phyloP scores from a whole-genome alignment of 78 protist species.

The slime mould (Dictyostelium discoideum) region dicty_2.7 NC_007091.3:204001-204500 shows the following conservation, averaged over 20 bases:
- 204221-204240: slow-evolving; percentile 13
- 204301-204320: background rate
- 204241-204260: slow-evolving; percentile 30
- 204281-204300: slow-evolving; percentile 26
- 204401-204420: background rate
- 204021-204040: too few relatives aligned
- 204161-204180: background rate
- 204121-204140: background rate
- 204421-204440: slow-evolving; percentile 62
- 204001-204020: too few relatives aligned
- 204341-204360: too few relatives aligned
- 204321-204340: slow-evolving; percentile 49
- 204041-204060: too few relatives aligned
- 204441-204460: slow-evolving; percentile 57
- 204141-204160: slow-evolving; percentile 48
- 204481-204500: background rate
- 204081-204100: too few relatives aligned
- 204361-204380: too few relatives aligned
- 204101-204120: too few relatives aligned
- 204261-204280: slow-evolving; percentile 41
- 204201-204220: slow-evolving; percentile 29
- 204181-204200: background rate
- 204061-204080: too few relatives aligned
- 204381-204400: too few relatives aligned
- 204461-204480: slow-evolving; percentile 15